Percentiles rank a stretch among this genome's conserved stretches.
phyloP scores from a whole-genome alignment of 306 rosid genomes.

The Cicer cuneatum region DNA sequence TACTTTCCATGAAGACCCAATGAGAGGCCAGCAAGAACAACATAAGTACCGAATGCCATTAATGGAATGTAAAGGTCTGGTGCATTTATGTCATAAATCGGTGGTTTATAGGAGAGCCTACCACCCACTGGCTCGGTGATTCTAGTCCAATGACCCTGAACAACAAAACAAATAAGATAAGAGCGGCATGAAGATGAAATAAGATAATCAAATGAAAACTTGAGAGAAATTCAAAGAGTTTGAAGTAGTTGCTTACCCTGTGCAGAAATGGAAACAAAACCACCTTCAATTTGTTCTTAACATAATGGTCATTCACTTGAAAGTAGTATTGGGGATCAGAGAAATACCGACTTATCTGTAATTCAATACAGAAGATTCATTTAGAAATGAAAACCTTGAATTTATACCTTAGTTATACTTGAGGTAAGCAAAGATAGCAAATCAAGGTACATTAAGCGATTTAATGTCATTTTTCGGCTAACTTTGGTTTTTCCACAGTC shows the following conservation, averaged over 20 bases:
- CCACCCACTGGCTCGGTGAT: conserved; percentile 98
- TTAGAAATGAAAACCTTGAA: conserved; percentile 29
- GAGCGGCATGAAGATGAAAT: conserved; percentile 14
- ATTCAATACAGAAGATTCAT: conserved; percentile 37
- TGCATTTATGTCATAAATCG: conserved; percentile 92
- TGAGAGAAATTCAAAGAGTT: conserved; percentile 23
- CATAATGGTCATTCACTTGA: conserved; percentile 96
- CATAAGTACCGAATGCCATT: conserved; percentile 97
- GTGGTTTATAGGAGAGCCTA: conserved; percentile 93
- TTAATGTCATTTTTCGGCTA: conserved; percentile 2
- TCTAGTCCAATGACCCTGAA: conserved; percentile 98
- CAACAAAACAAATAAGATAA: conserved; percentile 34
- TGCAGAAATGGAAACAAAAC: conserved; percentile 92
- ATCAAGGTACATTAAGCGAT: conserved; percentile 24
- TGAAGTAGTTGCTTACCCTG: conserved; percentile 64
- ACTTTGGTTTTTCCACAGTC: background rate
- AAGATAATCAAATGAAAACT: conserved; percentile 26
- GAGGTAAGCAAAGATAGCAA: conserved; percentile 5
- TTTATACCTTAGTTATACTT: conserved; percentile 14
- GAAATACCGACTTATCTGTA: conserved; percentile 87
- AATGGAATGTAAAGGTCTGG: conserved; percentile 95
- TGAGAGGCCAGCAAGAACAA: conserved; percentile 93
- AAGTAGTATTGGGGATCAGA: conserved; percentile 98
- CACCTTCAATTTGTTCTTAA: conserved; percentile 96
- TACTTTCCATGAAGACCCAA: conserved; percentile 94